Percentiles rank a stretch among this genome's conserved stretches.
These are phyloP conservation scores for Cutaneotrichosporon dermatis DNA, from an alignment of 1,284 basidiomycete species.

Conservation along the genomic window DNA sequence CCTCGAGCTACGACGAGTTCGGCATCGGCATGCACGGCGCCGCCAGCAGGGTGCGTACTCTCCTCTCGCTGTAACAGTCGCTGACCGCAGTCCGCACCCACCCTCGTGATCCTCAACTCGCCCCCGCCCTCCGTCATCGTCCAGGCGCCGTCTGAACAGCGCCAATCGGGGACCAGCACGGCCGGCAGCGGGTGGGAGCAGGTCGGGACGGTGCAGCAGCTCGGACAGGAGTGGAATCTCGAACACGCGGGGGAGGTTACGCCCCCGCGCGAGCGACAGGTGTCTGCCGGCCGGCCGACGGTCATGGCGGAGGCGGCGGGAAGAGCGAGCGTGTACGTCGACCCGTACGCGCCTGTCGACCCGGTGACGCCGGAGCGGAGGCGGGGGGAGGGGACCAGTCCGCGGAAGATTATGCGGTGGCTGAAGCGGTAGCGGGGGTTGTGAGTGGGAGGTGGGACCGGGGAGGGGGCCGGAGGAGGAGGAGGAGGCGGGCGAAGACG, in stretches of 20 bases:
- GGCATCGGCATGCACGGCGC: slow-evolving; percentile 3
- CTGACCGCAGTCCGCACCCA: slow-evolving; percentile 1
- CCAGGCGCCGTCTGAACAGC: neutral
- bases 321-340: too few species aligned
- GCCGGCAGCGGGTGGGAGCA: neutral
- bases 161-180: neutral
- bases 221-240: slow-evolving; percentile 1
- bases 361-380: neutral
- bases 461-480: too few species aligned
- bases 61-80: neutral
- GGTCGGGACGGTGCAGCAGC: neutral
- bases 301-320: neutral
- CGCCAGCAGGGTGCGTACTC: neutral
- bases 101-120: neutral
- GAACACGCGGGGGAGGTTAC: neutral
- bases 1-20: slow-evolving; percentile 11
- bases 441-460: neutral
- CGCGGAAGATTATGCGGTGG: neutral
- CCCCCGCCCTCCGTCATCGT: neutral
- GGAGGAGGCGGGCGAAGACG: too few species aligned
- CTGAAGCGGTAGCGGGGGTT: neutral
- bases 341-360: neutral
- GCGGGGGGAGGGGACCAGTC: neutral
- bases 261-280: neutral
- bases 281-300: neutral